Evolutionary conservation across 352 stramenopile genomes (phyloP).

Genomic region (Globisporangium irregulare): DNA sequence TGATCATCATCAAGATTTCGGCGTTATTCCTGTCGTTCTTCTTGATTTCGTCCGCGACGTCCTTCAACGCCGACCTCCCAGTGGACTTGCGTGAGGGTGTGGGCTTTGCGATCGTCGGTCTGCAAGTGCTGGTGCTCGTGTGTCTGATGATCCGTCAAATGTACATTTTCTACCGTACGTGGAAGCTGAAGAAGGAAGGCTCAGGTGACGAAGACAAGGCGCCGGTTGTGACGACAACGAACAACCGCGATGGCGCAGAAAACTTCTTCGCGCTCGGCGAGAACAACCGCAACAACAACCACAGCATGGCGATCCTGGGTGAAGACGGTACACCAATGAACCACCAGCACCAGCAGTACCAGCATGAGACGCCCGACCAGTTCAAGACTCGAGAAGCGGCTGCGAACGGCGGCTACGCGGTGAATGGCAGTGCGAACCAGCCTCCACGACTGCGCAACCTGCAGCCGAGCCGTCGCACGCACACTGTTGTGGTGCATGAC

Average conservation of each 20-base stretch:
- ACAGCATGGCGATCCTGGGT: conserved; percentile 33
- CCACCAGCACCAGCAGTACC: conserved; percentile 10
- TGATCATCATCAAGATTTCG: conserved; percentile 90
- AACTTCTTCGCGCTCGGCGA: conserved; percentile 45
- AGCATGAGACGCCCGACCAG: conserved; percentile 9
- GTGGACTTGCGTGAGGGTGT: conserved; percentile 72
- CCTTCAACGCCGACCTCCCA: conserved; percentile 63
- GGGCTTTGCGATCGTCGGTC: conserved; percentile 74
- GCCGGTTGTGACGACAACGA: conserved; percentile 37
- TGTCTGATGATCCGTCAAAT: conserved; percentile 80
- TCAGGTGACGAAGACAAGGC: conserved; percentile 61
- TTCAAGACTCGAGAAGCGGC: conserved; percentile 1
- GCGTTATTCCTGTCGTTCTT: conserved; percentile 81
- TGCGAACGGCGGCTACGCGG: neutral
- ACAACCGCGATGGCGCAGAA: conserved; percentile 45
- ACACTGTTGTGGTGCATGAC: conserved; percentile 28
- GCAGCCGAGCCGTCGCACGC: conserved; percentile 22
- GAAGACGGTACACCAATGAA: conserved; percentile 28
- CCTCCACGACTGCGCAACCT: conserved; percentile 16
- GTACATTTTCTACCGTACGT: conserved; percentile 87
- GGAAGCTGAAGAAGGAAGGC: conserved; percentile 68
- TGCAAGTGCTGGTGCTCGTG: conserved; percentile 79
- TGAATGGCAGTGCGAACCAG: conserved; percentile 7
- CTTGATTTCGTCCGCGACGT: conserved; percentile 66
- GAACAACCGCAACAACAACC: conserved; percentile 27